Percentiles rank a stretch among this genome's conserved stretches.
Evolutionary conservation across 805 yeast genomes (phyloP).

Genomic region (Cyberlindnera amylophila): DNA sequence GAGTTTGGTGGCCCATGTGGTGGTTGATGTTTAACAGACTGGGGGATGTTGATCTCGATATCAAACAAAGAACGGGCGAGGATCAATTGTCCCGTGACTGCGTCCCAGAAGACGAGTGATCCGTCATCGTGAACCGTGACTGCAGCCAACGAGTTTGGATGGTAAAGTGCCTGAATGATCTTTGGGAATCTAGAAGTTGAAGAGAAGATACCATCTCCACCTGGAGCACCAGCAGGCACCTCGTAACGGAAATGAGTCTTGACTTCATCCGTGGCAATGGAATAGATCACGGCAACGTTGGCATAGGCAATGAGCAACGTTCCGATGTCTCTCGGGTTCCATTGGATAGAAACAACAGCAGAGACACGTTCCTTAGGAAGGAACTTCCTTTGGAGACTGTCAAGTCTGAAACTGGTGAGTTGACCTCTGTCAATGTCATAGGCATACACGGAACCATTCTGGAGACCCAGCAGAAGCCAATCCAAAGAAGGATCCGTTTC

Average conservation of each 20-base stretch:
- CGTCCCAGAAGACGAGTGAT: constrained; percentile 90
- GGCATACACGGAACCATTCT: constrained; percentile 66
- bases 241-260: constrained; percentile 56
- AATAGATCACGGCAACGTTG: constrained; percentile 64
- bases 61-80: constrained; percentile 74
- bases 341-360: constrained; percentile 60
- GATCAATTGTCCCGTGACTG: constrained; percentile 65
- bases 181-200: constrained; percentile 37
- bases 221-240: constrained; percentile 65
- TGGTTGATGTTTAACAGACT: constrained; percentile 19
- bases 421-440: constrained; percentile 80
- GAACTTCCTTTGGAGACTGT: constrained; percentile 61
- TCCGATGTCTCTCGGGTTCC: constrained; percentile 91
- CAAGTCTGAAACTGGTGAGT: constrained; percentile 61
- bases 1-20: constrained; percentile 23
- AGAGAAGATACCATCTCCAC: constrained; percentile 48
- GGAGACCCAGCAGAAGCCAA: constrained; percentile 77
- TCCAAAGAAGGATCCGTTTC: constrained; percentile 86
- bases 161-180: constrained; percentile 62
- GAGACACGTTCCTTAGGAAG: constrained; percentile 57
- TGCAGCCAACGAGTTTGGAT: constrained; percentile 88
- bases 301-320: constrained; percentile 69
- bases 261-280: constrained; percentile 57
- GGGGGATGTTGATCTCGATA: constrained; percentile 56
- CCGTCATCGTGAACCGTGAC: constrained; percentile 80